A percentile compares a stretch with the other conserved stretches of the same genome.
Evolutionary conservation across 495 filamentous ascomycete species (phyloP).

Genomic region (Podospora appendiculata): DNA sequence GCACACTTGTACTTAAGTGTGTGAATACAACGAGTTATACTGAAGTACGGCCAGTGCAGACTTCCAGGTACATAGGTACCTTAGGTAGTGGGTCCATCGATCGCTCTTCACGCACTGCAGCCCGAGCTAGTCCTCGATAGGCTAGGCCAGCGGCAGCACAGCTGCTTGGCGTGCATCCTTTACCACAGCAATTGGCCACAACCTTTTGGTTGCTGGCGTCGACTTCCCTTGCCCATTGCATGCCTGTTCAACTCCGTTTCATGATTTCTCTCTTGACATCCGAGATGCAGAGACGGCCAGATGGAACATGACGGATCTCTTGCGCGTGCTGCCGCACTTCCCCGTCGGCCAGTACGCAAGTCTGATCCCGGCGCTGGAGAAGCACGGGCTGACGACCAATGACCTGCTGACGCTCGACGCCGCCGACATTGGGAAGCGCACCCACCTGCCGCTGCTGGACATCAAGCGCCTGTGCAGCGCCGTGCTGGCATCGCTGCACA

Average conservation of each 20-base stretch:
- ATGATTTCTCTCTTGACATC: neutral
- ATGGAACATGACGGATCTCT: constrained; percentile 79
- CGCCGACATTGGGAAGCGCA: constrained; percentile 77
- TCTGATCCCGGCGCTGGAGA: constrained; percentile 74
- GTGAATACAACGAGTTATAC: no score
- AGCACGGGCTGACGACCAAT: constrained; percentile 61
- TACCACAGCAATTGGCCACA: no score
- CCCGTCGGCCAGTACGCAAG: constrained; percentile 57
- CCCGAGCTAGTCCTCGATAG: no score
- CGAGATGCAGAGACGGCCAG: constrained; percentile 29
- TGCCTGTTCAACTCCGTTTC: no score
- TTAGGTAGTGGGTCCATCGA: no score
- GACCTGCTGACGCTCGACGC: constrained; percentile 83
- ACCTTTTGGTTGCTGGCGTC: no score
- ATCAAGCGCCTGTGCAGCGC: constrained; percentile 60
- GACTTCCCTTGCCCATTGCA: no score
- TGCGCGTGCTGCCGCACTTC: constrained; percentile 74
- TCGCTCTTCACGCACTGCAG: no score
- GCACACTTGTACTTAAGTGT: no score
- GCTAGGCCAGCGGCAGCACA: no score
- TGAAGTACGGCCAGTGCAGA: no score
- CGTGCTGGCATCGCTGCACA: constrained; percentile 58
- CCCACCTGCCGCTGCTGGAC: constrained; percentile 72
- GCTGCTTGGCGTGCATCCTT: neutral
- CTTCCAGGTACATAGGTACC: no score